Evolutionary conservation across 2,329 filamentous ascomycete genomes (phyloP), one percentile per base, ranked within the genome.

Genomic region (Phoma herbarum): DNA sequence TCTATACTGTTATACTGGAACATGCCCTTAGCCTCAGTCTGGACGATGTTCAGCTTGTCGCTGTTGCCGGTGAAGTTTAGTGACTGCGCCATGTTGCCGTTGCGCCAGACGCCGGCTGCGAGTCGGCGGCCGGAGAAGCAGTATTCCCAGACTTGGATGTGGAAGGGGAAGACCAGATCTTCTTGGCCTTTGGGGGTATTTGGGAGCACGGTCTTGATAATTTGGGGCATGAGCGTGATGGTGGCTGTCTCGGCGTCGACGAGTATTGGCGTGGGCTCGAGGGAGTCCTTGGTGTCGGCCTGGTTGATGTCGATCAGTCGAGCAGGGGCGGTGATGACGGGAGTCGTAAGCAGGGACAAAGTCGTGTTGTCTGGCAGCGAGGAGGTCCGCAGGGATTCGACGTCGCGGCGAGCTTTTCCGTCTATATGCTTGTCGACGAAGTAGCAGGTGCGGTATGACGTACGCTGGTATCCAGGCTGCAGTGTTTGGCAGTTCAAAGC

Each of bases 151-250:
- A 62, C 16, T 2, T 53, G 37, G 14, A 65, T 22, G 56, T 65
- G 57, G 41, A 66, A 69, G 37, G 66, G 59, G 6, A 65, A 43
- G 52, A 66, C 59, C n/a, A 52, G 43, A n/a, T 23, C 9, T 16
- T 28, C 25, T 5, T 39, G 42, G 52, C 4, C 16, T 39, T 8
- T n/a, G 39, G 49, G 20, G 6, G 57, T 29, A 18, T 41, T 44
- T 18, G 54, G 44, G 2, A 39, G 41, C 2, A 43, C 11, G 9
- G 26, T 52, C 25, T 53, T n/a, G 26, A 57, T 46, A 16, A 57
- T 56, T 11, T 47, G 31, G 7, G 55, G 50, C 20, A 23, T 33
- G 14, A 56, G 37, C 16, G 26, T 39, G 23, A 52, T 7, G 10
- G 54, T 57, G 5, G 41, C 31, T 1, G 20, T 26, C 14, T 22